phyloP scores from a whole-genome alignment of 257 asterid species.

The Cynanchum wilfordii region DNA sequence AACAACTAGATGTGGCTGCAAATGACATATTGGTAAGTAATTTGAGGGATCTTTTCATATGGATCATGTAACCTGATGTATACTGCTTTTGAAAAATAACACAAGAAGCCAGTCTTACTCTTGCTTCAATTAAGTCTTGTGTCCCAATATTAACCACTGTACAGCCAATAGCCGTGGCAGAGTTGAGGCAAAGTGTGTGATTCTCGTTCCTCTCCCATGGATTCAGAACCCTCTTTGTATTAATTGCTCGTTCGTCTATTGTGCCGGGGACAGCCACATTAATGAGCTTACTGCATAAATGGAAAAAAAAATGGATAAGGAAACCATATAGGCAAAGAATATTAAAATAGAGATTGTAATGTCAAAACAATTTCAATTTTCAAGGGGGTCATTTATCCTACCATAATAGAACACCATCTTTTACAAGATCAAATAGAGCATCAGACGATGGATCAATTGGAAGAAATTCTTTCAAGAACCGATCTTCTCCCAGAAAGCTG shows the following conservation, averaged over 20 bases:
- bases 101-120: slow-evolving; percentile 42
- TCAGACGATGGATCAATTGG: slow-evolving; percentile 75
- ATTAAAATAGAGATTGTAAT: neutral
- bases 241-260: slow-evolving; percentile 93
- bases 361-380: neutral
- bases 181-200: slow-evolving; percentile 86
- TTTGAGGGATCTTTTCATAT: neutral
- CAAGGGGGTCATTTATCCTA: slow-evolving; percentile 17
- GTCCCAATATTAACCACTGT: slow-evolving; percentile 97
- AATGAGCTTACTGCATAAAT: slow-evolving; percentile 75
- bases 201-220: slow-evolving; percentile 96
- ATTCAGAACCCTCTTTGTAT: slow-evolving; percentile 68
- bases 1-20: slow-evolving; percentile 86
- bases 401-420: slow-evolving; percentile 94
- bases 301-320: slow-evolving; percentile 7
- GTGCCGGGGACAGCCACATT: slow-evolving; percentile 95
- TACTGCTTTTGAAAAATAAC: neutral
- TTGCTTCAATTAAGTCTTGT: slow-evolving; percentile 82
- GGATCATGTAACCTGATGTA: neutral
- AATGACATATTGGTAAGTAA: slow-evolving; percentile 14
- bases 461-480: slow-evolving; percentile 64
- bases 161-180: slow-evolving; percentile 98
- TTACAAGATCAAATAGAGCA: slow-evolving; percentile 78
- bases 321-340: neutral
- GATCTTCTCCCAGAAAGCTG: slow-evolving; percentile 66